Conservation (phyloP, 1,139 yeast genomes). For the Blastobotrys indianensis region DNA sequence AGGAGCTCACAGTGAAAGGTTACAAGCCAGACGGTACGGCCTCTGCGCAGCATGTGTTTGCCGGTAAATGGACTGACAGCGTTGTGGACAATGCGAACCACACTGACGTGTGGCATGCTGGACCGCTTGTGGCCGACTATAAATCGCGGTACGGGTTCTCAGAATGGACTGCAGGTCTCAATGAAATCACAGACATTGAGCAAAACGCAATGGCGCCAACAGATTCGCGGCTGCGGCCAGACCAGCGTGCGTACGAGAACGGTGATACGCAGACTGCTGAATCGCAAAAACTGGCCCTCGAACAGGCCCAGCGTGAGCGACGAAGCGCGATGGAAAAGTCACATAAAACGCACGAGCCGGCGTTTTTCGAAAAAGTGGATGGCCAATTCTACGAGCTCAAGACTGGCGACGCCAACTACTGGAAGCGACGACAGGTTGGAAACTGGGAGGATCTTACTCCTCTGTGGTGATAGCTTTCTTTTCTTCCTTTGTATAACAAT, state of each 20-base stretch:
- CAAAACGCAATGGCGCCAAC: constrained; percentile 64
- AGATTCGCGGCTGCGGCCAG: constrained; percentile 88
- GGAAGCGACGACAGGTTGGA: constrained; percentile 52
- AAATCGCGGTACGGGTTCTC: constrained; percentile 79
- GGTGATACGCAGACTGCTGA: constrained; percentile 73
- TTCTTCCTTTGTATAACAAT: neutral
- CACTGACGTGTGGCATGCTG: constrained; percentile 50
- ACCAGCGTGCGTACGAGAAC: constrained; percentile 62
- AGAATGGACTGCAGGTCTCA: constrained; percentile 70
- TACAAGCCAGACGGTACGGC: constrained; percentile 36
- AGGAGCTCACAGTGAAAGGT: constrained; percentile 59
- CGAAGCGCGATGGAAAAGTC: constrained; percentile 53
- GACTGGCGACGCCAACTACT: constrained; percentile 63
- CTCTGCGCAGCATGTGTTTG: constrained; percentile 37
- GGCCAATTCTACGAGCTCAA: constrained; percentile 55
- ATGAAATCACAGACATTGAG: constrained; percentile 70
- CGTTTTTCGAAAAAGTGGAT: constrained; percentile 46
- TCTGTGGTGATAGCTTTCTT: constrained; percentile 23
- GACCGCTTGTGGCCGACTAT: constrained; percentile 54
- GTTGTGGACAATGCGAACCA: constrained; percentile 15
- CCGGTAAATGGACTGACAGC: constrained; percentile 73
- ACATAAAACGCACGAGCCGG: constrained; percentile 47
- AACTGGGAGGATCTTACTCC: constrained; percentile 33
- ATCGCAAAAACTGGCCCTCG: constrained; percentile 55
- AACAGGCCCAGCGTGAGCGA: constrained; percentile 74